Conservation (phyloP, 1,139 yeast genomes). For the Pneumocystis wakefieldiae region DNA sequence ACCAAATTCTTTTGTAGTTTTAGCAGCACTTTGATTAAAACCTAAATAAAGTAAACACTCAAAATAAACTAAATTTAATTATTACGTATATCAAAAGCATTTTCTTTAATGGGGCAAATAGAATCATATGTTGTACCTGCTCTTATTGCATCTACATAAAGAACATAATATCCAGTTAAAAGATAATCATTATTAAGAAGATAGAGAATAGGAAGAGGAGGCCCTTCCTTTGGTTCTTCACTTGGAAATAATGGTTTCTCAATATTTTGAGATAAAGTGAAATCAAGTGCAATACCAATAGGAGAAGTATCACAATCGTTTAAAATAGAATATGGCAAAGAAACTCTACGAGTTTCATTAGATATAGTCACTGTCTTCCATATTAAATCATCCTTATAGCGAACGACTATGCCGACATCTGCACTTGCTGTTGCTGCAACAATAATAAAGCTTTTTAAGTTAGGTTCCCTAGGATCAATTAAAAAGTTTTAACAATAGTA, state of each 20-base stretch:
- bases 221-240: slow-evolving; percentile 2
- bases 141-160: slow-evolving; percentile 5
- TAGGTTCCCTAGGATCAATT: background rate
- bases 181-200: slow-evolving; percentile 4
- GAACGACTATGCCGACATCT: slow-evolving; percentile 4
- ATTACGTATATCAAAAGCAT: background rate
- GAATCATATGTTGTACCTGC: background rate
- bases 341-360: slow-evolving; percentile 6
- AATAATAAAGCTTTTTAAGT: slow-evolving; percentile 1
- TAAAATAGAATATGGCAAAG: slow-evolving; percentile 5
- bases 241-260: slow-evolving; percentile 1
- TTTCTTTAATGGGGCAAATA: background rate
- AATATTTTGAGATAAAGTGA: slow-evolving; percentile 1
- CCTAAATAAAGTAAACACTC: background rate
- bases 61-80: background rate
- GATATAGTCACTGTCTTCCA: slow-evolving; percentile 6
- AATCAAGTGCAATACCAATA: slow-evolving; percentile 3
- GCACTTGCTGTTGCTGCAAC: slow-evolving; percentile 7
- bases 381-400: background rate
- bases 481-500: background rate
- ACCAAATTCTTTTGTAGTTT: background rate
- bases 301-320: slow-evolving; percentile 6
- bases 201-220: slow-evolving; percentile 5
- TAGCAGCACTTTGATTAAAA: background rate
- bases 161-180: slow-evolving; percentile 3